Conservation (phyloP, 1,139 yeast species). For the Debaryomycetaceae sp. region DNA sequence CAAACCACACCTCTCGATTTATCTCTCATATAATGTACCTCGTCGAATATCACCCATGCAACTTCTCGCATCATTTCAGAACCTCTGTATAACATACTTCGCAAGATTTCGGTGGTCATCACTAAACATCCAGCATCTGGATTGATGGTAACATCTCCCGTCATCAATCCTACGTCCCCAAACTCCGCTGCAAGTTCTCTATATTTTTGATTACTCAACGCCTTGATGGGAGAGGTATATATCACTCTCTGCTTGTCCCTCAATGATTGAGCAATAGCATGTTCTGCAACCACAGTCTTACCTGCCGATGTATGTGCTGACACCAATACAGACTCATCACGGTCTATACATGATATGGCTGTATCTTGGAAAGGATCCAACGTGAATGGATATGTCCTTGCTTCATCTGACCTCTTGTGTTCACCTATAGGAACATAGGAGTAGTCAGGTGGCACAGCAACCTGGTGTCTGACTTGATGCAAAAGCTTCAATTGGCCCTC, state of each 20-base stretch:
- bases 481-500: constrained; percentile 63
- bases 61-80: constrained; percentile 95
- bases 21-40: constrained; percentile 95
- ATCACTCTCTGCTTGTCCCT: constrained; percentile 91
- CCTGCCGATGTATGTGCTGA: constrained; percentile 99
- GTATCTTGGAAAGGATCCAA: constrained; percentile 97
- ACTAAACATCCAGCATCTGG: constrained; percentile 96
- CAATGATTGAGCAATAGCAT: constrained; percentile 93
- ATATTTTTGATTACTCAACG: constrained; percentile 92
- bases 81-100: constrained; percentile 91
- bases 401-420: constrained; percentile 70
- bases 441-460: constrained; percentile 89
- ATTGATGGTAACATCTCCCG: constrained; percentile 96
- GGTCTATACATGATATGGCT: constrained; percentile 88
- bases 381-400: constrained; percentile 85
- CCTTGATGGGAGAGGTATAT: constrained; percentile 96
- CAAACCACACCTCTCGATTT: constrained; percentile 97
- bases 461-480: constrained; percentile 97
- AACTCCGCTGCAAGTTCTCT: constrained; percentile 89
- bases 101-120: constrained; percentile 94
- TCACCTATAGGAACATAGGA: constrained; percentile 85
- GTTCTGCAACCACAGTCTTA: constrained; percentile 98
- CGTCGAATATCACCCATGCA: constrained; percentile 95
- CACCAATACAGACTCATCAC: constrained; percentile 92
- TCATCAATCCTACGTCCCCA: constrained; percentile 95